These are phyloP conservation scores for Schizonepeta tenuifolia DNA, from an alignment of 257 asterid genomes.

Conservation along the genomic window DNA sequence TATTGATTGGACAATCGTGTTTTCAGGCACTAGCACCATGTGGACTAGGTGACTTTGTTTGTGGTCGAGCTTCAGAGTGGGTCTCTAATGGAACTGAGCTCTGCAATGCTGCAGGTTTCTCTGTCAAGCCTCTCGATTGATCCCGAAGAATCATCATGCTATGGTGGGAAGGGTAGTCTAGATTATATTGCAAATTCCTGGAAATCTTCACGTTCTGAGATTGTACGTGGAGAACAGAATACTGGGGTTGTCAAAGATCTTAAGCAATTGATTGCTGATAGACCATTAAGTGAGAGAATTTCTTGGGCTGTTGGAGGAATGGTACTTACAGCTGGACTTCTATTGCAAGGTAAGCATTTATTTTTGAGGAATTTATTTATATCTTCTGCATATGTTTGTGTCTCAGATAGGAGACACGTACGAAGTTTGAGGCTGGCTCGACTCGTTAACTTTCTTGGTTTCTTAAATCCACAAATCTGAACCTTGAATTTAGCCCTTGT, in stretches of 20 bases:
- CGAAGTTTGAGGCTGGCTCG: constrained; percentile 12
- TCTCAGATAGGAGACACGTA: background rate
- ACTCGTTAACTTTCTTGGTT: background rate
- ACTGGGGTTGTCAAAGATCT: constrained; percentile 51
- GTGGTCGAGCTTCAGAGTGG: constrained; percentile 98
- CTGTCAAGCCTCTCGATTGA: constrained; percentile 61
- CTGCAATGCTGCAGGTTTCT: constrained; percentile 89
- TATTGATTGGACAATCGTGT: constrained; percentile 42
- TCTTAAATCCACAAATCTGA: background rate
- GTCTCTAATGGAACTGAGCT: constrained; percentile 97
- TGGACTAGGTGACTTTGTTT: constrained; percentile 79
- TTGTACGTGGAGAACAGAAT: constrained; percentile 42
- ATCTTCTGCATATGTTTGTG: background rate
- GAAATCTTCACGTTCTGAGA: constrained; percentile 58
- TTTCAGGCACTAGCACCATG: constrained; percentile 94
- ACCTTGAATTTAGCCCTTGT: background rate
- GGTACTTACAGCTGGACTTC: constrained; percentile 97
- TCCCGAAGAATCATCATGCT: constrained; percentile 65
- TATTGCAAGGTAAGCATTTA: constrained; percentile 69
- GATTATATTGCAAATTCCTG: constrained; percentile 70
- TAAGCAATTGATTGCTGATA: constrained; percentile 64
- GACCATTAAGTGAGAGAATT: constrained; percentile 67
- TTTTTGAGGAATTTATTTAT: constrained; percentile 3
- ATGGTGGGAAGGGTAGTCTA: constrained; percentile 83
- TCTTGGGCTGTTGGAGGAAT: constrained; percentile 98